Evolutionary conservation across 495 filamentous ascomycete species (phyloP).

Genomic region (Eremomyces bilateralis): DNA sequence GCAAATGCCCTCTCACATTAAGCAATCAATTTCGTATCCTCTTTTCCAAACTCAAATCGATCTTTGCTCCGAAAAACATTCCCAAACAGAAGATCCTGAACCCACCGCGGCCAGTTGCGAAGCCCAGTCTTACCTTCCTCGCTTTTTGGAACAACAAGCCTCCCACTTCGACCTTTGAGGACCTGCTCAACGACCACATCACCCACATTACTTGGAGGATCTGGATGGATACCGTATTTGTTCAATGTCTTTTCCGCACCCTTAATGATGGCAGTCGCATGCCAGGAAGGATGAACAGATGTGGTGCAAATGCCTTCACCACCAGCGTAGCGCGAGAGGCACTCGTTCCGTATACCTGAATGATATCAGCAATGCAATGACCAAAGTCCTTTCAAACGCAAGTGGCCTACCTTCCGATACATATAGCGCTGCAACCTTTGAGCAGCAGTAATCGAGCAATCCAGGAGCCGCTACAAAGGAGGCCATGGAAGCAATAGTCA

Average conservation of each 20-base stretch:
- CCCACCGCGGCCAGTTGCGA: conserved; percentile 10
- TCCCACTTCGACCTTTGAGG: conserved; percentile 5
- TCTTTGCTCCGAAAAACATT: no score
- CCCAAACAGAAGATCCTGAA: conserved; percentile 12
- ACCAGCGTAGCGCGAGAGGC: no score
- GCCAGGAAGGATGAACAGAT: conserved; percentile 18
- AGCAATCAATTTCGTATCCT: no score
- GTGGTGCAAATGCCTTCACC: conserved; percentile 17
- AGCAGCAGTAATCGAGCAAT: conserved; percentile 31
- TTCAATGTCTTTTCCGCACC: background rate
- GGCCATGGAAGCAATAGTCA: conserved; percentile 33
- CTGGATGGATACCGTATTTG: conserved; percentile 4
- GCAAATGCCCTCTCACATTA: no score
- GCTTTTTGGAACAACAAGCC: conserved; percentile 9
- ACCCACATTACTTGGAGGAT: conserved; percentile 11
- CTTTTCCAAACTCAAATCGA: no score
- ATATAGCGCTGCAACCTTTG: conserved; percentile 33
- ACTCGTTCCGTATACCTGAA: no score
- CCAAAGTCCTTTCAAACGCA: no score
- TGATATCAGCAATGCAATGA: no score
- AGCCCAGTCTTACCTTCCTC: background rate
- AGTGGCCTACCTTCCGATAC: conserved; percentile 25
- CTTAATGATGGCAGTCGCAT: conserved; percentile 10
- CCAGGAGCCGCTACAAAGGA: conserved; percentile 28
- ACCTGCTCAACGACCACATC: conserved; percentile 13